Conservation (phyloP, 345 rosid species). For the Camelina laxa region DNA sequence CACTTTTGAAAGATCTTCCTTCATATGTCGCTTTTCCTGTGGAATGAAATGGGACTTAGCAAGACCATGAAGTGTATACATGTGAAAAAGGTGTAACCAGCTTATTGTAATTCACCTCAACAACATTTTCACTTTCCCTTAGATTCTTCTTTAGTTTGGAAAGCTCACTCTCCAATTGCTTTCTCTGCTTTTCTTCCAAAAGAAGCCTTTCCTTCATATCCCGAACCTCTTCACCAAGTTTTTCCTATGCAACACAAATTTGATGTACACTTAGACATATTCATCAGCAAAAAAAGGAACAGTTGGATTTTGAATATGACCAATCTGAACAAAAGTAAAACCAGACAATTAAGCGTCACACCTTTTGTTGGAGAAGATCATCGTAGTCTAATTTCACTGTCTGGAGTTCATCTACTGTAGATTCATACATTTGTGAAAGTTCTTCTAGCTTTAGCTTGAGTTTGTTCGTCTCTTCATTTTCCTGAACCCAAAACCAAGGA, state of each 20-base stretch:
- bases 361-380: constrained; percentile 70
- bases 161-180: constrained; percentile 65
- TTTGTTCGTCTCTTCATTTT: constrained; percentile 54
- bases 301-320: constrained; percentile 23
- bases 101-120: constrained; percentile 51
- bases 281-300: constrained; percentile 11
- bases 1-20: constrained; percentile 60
- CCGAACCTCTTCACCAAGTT: constrained; percentile 60
- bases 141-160: constrained; percentile 59
- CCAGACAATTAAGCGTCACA: constrained; percentile 35
- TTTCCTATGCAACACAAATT: constrained; percentile 51
- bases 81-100: constrained; percentile 23
- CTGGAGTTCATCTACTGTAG: constrained; percentile 58
- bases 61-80: constrained; percentile 34
- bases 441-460: constrained; percentile 56
- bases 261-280: not conserved
- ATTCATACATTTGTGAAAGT: constrained; percentile 53
- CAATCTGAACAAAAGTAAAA: constrained; percentile 21
- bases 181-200: constrained; percentile 76
- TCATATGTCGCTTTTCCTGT: constrained; percentile 54
- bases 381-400: constrained; percentile 61
- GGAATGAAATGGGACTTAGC: constrained; percentile 56
- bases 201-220: constrained; percentile 60
- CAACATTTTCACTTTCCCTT: constrained; percentile 58
- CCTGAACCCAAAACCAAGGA: constrained; percentile 51